A percentile compares a stretch with the other conserved stretches of the same genome.
phyloP scores from a whole-genome alignment of 2,329 filamentous ascomycete species.

The Dothistroma pini region DNA sequence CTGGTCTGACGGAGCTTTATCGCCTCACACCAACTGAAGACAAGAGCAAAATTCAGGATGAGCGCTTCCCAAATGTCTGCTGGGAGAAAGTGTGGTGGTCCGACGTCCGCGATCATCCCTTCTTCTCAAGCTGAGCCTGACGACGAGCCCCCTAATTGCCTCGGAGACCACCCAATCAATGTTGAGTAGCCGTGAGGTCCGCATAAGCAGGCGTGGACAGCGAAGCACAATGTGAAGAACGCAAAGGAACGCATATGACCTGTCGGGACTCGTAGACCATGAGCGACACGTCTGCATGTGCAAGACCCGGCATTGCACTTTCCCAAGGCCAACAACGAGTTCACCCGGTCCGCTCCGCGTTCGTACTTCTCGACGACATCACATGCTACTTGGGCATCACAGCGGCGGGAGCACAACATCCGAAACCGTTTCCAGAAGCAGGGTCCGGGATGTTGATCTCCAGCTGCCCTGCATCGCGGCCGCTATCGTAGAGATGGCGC shows the following conservation, averaged over 20 bases:
- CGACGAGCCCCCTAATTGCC: too few species aligned
- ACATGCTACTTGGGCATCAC: background rate
- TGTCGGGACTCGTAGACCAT: background rate
- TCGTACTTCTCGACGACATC: background rate
- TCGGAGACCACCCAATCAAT: too few species aligned
- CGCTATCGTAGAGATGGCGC: too few species aligned
- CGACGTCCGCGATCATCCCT: slow-evolving; percentile 23
- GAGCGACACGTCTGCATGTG: background rate
- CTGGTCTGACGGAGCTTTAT: slow-evolving; percentile 60
- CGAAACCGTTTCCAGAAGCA: background rate
- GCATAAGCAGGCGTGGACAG: background rate
- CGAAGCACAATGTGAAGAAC: background rate
- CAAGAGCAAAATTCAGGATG: slow-evolving; percentile 27
- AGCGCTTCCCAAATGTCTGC: slow-evolving; percentile 33
- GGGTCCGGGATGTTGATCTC: too few species aligned
- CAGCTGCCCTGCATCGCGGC: too few species aligned
- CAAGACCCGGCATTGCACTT: background rate
- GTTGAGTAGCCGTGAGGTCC: background rate
- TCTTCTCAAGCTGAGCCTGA: slow-evolving; percentile 16
- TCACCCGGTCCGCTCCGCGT: background rate
- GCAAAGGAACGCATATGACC: background rate
- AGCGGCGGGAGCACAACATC: background rate
- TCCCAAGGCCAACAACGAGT: background rate
- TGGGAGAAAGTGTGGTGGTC: slow-evolving; percentile 23
- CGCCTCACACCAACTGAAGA: slow-evolving; percentile 34